phyloP scores from a whole-genome alignment of 176 grass and related monocot genomes.

The Ampelocalamus luodianensis region DNA sequence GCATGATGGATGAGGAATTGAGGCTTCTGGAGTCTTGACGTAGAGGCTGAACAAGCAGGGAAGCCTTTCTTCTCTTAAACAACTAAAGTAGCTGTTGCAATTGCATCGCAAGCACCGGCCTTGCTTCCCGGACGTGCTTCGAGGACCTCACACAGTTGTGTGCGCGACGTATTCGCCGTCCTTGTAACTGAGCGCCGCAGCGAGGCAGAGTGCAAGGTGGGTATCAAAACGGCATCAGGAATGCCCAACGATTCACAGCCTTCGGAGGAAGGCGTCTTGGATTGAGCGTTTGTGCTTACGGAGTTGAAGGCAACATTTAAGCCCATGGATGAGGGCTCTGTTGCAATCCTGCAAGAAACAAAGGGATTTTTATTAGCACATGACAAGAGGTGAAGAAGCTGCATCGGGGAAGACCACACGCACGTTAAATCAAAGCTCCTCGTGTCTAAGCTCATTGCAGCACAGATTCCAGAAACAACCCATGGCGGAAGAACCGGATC shows the following conservation, averaged over 20 bases:
- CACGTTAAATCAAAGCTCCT: slow-evolving; percentile 68
- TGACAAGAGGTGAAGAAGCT: background rate
- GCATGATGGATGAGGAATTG: background rate
- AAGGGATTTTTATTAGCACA: background rate
- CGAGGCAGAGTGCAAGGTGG: slow-evolving; percentile 35
- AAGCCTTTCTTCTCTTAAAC: background rate
- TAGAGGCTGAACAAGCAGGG: background rate
- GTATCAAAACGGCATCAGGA: slow-evolving; percentile 43
- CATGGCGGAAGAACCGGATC: slow-evolving; percentile 67
- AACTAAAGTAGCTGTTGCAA: background rate
- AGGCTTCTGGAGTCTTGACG: background rate
- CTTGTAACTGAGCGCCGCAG: slow-evolving; percentile 58
- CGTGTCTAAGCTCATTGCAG: slow-evolving; percentile 55
- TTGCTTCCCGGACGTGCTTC: background rate
- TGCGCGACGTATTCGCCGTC: slow-evolving; percentile 49
- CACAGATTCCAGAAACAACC: slow-evolving; percentile 71
- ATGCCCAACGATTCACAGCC: slow-evolving; percentile 43
- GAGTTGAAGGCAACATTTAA: slow-evolving; percentile 65
- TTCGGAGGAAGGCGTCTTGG: background rate
- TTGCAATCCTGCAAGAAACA: slow-evolving; percentile 49
- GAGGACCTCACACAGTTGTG: slow-evolving; percentile 42
- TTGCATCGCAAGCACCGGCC: background rate
- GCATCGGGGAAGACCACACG: background rate
- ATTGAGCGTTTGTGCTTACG: slow-evolving; percentile 8
- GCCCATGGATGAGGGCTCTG: slow-evolving; percentile 52